Evolutionary conservation across 192 early-diverging fungal genomes (phyloP), one percentile per base, ranked within the genome.

Genomic region (Lobosporangium transversale): DNA sequence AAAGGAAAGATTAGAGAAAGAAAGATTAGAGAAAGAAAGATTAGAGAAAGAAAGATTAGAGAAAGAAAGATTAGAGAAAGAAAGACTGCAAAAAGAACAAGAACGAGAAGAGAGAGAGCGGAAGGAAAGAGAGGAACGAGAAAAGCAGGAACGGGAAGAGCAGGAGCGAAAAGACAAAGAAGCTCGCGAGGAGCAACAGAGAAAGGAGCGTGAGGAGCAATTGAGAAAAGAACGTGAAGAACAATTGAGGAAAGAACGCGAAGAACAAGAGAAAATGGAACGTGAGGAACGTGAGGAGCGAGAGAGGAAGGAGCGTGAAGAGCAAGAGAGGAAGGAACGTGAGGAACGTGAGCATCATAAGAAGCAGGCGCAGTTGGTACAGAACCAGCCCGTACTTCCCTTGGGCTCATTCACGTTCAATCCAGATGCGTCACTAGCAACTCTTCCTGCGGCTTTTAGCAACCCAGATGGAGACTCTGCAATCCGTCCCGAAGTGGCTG

Each of bases 391-490:
- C 35, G 52, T 27, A 30, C 20, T 76, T 3, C 56, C 73, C n/a
- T 32, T 76, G 27, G 73, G 73, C 23, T 76, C 73, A 8, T 76
- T 76, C 40, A 56, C 73, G 5, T 76, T 76, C 65, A 67, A 76
- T 32, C 73, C 73, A 10, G 65, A 76, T 49, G 33, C 65, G 1
- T 62, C 73, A 0, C 35, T 76, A 20, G 33, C 73, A 0, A 76
- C 59, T 1, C 32, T 67, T 1, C 73, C 73, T 27, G 10, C 9
- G n/a, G n/a, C 49, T 4, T 40, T 54, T 44, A 53, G 60, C 9
- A 48, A 60, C 14, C 37, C 21, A 4, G 32, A 51, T 4, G 55
- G 17, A 1, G 24, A 36, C 8, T n/a, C 55, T 17, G 24, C 62
- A 4, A 17, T 37, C 5, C 30, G 64, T 9, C 23, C 58, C 7